These are phyloP conservation scores for Clitopilus hobsonii DNA, from an alignment of 768 basidiomycete species.

Conservation along the genomic window DNA sequence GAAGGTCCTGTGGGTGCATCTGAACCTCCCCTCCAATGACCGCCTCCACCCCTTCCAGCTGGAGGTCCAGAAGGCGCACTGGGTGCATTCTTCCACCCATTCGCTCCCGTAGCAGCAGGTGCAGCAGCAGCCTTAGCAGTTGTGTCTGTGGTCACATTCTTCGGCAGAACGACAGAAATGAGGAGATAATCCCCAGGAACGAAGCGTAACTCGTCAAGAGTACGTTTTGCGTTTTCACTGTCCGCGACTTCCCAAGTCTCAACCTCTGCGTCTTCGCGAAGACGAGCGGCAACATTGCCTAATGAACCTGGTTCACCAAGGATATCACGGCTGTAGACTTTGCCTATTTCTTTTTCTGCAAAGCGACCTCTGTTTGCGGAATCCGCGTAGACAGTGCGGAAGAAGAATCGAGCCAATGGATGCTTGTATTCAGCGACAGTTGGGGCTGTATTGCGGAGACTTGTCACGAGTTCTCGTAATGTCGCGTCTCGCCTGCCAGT, in stretches of 20 bases:
- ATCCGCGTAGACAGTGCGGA: slow-evolving; percentile 78
- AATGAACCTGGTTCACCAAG: slow-evolving; percentile 73
- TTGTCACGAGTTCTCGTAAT: slow-evolving; percentile 72
- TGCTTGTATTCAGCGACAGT: slow-evolving; percentile 70
- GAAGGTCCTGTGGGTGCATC: slow-evolving; percentile 40
- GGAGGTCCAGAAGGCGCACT: slow-evolving; percentile 25
- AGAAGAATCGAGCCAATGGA: slow-evolving; percentile 77
- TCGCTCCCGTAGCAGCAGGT: slow-evolving; percentile 10
- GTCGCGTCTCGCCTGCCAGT: slow-evolving; percentile 76
- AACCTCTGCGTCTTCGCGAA: slow-evolving; percentile 47
- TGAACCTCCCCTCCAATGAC: slow-evolving; percentile 75
- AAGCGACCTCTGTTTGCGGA: slow-evolving; percentile 66
- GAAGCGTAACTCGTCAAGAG: slow-evolving; percentile 75
- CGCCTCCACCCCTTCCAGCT: slow-evolving; percentile 52
- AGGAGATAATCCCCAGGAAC: slow-evolving; percentile 78
- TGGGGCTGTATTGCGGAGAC: slow-evolving; percentile 69
- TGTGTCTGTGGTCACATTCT: slow-evolving; percentile 45
- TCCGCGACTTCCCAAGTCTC: slow-evolving; percentile 31
- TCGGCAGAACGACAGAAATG: slow-evolving; percentile 72
- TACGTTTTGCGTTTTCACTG: slow-evolving; percentile 58
- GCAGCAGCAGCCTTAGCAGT: slow-evolving; percentile 24
- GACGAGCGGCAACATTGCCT: slow-evolving; percentile 50
- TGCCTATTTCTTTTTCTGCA: slow-evolving; percentile 74
- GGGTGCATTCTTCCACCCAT: slow-evolving; percentile 27
- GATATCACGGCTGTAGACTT: slow-evolving; percentile 80